Conservation (phyloP, 1,284 basidiomycete species). For the Ustilago hordei region DNA sequence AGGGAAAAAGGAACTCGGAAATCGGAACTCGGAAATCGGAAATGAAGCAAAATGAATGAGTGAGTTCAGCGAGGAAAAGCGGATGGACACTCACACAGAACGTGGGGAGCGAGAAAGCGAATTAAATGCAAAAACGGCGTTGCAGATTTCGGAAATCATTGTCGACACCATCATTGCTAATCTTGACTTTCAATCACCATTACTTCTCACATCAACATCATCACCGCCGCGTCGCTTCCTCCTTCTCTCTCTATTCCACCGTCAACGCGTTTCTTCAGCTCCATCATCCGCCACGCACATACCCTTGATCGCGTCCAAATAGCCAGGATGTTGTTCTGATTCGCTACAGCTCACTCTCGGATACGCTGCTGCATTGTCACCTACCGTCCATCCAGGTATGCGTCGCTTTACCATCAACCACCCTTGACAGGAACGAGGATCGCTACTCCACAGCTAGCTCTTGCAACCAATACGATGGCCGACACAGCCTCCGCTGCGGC, state of each 20-base stretch:
- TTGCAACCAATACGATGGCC: constrained; percentile 8
- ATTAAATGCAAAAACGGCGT: not conserved
- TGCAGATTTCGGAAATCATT: constrained; percentile 19
- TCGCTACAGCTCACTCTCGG: not conserved
- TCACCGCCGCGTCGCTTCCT: no score
- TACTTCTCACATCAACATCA: not conserved
- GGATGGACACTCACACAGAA: constrained; percentile 1
- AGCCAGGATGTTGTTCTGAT: not conserved
- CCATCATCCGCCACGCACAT: not conserved
- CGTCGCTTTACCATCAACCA: constrained; percentile 4
- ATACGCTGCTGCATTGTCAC: not conserved
- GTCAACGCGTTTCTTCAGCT: not conserved
- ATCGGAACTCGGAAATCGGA: constrained; percentile 39
- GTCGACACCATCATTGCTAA: not conserved
- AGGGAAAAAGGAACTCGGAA: constrained; percentile 13
- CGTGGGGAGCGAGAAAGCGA: constrained; percentile 9
- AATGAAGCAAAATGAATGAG: not conserved
- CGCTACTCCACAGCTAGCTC: constrained; percentile 2
- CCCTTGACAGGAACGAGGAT: constrained; percentile 19
- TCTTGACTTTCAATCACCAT: not conserved
- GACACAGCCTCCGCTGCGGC: constrained; percentile 15
- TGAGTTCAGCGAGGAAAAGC: not conserved
- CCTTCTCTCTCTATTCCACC: not conserved
- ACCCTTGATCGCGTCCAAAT: not conserved
- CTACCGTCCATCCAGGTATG: constrained; percentile 19